These are phyloP conservation scores for Ceratocystis destructans DNA, from an alignment of 2,329 filamentous ascomycete species.

Conservation along the genomic window DNA sequence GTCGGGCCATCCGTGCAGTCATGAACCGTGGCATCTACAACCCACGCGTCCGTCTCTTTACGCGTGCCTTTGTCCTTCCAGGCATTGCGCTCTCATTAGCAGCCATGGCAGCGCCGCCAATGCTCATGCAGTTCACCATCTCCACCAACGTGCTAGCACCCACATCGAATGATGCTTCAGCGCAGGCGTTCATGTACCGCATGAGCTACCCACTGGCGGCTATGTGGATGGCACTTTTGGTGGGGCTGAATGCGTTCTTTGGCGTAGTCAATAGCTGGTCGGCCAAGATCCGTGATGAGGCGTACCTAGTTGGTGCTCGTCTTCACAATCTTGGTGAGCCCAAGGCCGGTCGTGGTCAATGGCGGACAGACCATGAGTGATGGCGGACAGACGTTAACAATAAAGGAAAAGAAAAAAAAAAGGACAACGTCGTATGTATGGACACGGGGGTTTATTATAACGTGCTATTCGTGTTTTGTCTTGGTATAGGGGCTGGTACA, in stretches of 20 bases:
- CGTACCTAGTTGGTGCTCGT: constrained; percentile 87
- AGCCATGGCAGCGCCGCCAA: constrained; percentile 52
- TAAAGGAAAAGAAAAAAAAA: background rate
- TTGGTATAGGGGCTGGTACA: constrained; percentile 1
- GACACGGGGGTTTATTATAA: too few relatives aligned
- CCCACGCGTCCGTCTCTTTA: constrained; percentile 67
- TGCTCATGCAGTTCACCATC: constrained; percentile 20
- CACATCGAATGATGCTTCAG: constrained; percentile 24
- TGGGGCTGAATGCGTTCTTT: constrained; percentile 37
- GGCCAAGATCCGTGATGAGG: constrained; percentile 75
- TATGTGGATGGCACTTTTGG: constrained; percentile 32
- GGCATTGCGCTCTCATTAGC: constrained; percentile 45
- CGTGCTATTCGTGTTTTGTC: background rate
- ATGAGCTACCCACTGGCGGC: constrained; percentile 57
- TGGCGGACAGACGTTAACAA: background rate
- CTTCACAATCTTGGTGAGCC: constrained; percentile 72
- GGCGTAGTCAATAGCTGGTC: constrained; percentile 62
- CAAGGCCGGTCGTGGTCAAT: background rate
- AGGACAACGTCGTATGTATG: background rate
- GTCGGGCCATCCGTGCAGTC: constrained; percentile 60
- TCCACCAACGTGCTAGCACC: constrained; percentile 15
- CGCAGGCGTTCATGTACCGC: constrained; percentile 33
- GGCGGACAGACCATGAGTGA: background rate
- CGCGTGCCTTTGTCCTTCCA: constrained; percentile 75
- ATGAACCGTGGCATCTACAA: constrained; percentile 62